These are phyloP conservation scores for Miscanthus sacchariflorus DNA, from an alignment of 202 grass and related monocot genomes.

Conservation along the genomic window DNA sequence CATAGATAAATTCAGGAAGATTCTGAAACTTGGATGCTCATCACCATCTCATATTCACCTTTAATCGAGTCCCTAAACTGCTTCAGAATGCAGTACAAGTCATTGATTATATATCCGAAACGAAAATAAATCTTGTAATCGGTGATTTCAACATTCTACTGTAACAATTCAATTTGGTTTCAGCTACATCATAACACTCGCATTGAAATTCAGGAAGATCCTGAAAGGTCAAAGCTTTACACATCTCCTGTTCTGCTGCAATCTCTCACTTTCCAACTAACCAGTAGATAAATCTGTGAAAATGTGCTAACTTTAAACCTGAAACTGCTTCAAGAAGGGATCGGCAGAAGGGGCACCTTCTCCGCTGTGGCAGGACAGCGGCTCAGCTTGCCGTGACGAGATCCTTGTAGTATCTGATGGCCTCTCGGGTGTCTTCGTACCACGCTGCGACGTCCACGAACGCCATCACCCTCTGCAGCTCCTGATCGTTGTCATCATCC, in stretches of 20 bases:
- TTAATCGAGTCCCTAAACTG: neutral
- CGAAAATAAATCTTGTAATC: neutral
- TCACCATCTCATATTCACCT: neutral
- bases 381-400: conserved; percentile 28
- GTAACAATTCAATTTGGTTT: neutral
- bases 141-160: neutral
- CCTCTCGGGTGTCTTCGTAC: conserved; percentile 77
- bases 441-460: conserved; percentile 59
- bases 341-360: neutral
- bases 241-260: neutral
- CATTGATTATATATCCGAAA: neutral
- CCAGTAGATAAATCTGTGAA: neutral
- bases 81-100: neutral
- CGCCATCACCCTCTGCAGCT: conserved; percentile 69
- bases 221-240: conserved; percentile 37
- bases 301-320: conserved; percentile 9
- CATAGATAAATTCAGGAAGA: neutral
- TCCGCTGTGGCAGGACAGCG: neutral
- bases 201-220: conserved; percentile 56
- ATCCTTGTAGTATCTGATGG: conserved; percentile 66
- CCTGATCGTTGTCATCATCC: conserved; percentile 60
- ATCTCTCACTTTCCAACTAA: neutral
- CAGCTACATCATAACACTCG: neutral
- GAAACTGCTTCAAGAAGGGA: neutral
- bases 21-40: neutral